These are phyloP conservation scores for Tuber aestivum DNA, from an alignment of 495 filamentous ascomycete genomes.

Conservation along the genomic window DNA sequence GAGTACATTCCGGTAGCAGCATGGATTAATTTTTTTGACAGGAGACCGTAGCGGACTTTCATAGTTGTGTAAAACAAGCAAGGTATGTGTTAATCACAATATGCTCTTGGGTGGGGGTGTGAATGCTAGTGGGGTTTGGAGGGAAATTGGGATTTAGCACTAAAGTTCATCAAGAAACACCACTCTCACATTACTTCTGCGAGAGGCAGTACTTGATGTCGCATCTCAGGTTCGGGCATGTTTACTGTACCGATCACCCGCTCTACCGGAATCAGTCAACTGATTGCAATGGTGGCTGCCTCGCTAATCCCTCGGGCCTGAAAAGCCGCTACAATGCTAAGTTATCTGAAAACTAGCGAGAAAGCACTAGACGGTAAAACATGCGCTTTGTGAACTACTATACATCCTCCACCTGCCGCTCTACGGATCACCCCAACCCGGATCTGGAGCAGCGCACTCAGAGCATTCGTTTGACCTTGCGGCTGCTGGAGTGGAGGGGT, in stretches of 20 bases:
- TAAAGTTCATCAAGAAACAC: conserved; percentile 69
- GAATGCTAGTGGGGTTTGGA: no score
- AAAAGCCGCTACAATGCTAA: conserved; percentile 60
- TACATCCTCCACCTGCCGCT: conserved; percentile 68
- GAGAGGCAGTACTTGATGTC: conserved; percentile 68
- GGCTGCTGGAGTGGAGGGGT: neutral
- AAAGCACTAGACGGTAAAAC: conserved; percentile 40
- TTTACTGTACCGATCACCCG: neutral
- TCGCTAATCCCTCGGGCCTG: conserved; percentile 69
- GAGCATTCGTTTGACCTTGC: conserved; percentile 1
- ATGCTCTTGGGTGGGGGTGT: no score
- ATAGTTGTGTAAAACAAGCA: no score
- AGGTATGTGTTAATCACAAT: no score
- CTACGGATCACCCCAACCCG: conserved; percentile 48
- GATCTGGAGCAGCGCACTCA: conserved; percentile 6
- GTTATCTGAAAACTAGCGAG: conserved; percentile 63
- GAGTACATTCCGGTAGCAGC: no score
- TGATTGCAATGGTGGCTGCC: conserved; percentile 47
- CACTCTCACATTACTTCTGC: conserved; percentile 61
- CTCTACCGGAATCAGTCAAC: neutral
- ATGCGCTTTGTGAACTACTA: conserved; percentile 88
- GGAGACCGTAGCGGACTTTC: no score
- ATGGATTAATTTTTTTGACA: no score
- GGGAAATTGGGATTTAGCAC: conserved; percentile 29
- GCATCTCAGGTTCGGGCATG: conserved; percentile 67